Base-by-base conservation (phyloP, 169 alveolate species). In the Condylostoma magnum region DNA sequence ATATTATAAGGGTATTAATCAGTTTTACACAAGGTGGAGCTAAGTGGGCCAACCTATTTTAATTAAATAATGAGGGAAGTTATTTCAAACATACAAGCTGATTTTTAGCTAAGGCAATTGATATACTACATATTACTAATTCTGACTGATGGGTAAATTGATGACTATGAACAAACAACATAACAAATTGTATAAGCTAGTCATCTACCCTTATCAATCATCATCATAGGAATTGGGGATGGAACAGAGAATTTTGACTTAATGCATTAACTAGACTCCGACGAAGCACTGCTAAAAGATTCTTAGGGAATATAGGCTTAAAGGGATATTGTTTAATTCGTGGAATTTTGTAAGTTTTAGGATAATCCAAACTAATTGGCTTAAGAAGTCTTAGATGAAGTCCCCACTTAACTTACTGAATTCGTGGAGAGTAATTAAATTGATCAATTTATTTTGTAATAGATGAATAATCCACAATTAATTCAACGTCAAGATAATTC, bases 281-380 rank as follows among this genome's bases (percentile, higher is more conserved):
- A 77, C 38, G 46, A 72, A 6, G 69, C 51, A 31, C 84, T 53
- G 38, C 56, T 73, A 30, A 46, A 28, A 52, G 77, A 56, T 0
- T 25, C 57, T 10, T 76, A 81, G 4, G 74, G 85, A 75, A 43
- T 69, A 58, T 76, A 70, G 31, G 79, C 79, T 51, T 80, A 78
- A 43, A 79, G 94, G 69, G 88, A 86, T 75, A 82, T 88, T 20
- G 93, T 91, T 30, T 83, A 91, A 65, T 91, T 88, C 79, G 92
- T 91, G 6, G 91, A 91, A 47, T 83, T 81, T 53, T 73, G 73
- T 50, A 65, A 79, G 36, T 79, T 38, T 63, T n/a, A n/a, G n/a
- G n/a, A n/a, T n/a, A n/a, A n/a, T n/a, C n/a, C n/a, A n/a, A n/a
- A n/a, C n/a, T n/a, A n/a, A n/a, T n/a, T n/a, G n/a, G n/a, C n/a